Conservation (phyloP, 1,284 basidiomycete genomes). For the Hortiboletus rubellus region DNA sequence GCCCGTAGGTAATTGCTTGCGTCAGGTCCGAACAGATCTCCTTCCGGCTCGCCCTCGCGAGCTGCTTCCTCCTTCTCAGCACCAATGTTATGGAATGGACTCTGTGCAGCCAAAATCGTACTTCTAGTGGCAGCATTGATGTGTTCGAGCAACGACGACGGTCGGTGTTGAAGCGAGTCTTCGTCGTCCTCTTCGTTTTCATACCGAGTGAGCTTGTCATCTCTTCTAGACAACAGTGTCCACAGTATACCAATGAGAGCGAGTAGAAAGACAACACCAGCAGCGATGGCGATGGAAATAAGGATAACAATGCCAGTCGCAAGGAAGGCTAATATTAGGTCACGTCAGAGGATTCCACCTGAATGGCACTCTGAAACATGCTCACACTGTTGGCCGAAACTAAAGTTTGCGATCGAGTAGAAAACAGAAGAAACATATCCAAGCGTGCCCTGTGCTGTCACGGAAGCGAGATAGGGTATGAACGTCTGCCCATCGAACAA, state of each 20-base stretch:
- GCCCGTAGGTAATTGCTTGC: constrained; percentile 72
- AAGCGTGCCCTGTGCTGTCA: constrained; percentile 63
- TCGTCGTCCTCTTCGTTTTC: constrained; percentile 74
- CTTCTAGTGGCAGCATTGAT: constrained; percentile 85
- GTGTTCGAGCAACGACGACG: constrained; percentile 80
- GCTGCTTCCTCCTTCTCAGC: constrained; percentile 57
- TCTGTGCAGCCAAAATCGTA: constrained; percentile 63
- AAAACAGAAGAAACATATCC: constrained; percentile 82
- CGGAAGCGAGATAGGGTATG: constrained; percentile 82
- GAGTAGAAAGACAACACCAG: constrained; percentile 91
- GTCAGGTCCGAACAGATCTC: constrained; percentile 63
- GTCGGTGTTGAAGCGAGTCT: constrained; percentile 68
- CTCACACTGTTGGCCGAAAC: constrained; percentile 72
- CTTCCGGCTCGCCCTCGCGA: constrained; percentile 31
- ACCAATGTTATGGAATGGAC: constrained; percentile 49
- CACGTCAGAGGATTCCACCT: constrained; percentile 16
- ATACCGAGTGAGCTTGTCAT: constrained; percentile 62
- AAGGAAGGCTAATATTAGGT: constrained; percentile 64
- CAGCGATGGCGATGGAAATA: constrained; percentile 95
- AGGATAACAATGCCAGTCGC: constrained; percentile 93
- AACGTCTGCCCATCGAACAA: constrained; percentile 86
- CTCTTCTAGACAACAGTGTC: constrained; percentile 81
- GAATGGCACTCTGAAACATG: constrained; percentile 8
- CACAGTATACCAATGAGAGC: constrained; percentile 87
- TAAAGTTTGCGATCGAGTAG: constrained; percentile 75